These are phyloP conservation scores for Sporothrix euskadiensis DNA, from an alignment of 2,329 filamentous ascomycete genomes.

Conservation along the genomic window DNA sequence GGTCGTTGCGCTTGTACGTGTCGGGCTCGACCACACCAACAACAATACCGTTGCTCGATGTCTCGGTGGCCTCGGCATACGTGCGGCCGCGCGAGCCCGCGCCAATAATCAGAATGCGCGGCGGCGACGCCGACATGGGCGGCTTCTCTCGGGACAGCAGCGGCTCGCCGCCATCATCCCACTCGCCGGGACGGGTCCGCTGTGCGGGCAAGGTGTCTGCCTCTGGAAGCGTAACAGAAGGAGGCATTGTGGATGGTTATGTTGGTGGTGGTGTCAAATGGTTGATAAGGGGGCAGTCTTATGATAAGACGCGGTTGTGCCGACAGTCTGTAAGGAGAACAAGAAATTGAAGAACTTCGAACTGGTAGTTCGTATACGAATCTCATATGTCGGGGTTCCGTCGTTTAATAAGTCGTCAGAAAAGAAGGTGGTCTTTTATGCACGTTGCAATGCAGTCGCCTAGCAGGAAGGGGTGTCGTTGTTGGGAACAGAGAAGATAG, in stretches of 20 bases:
- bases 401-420: background rate
- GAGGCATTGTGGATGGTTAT: background rate
- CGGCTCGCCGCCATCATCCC: slow-evolving; percentile 30
- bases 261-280: background rate
- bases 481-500: background rate
- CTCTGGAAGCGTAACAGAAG: background rate
- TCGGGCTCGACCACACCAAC: slow-evolving; percentile 80
- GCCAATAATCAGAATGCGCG: slow-evolving; percentile 76
- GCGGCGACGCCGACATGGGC: slow-evolving; percentile 51
- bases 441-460: background rate
- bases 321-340: background rate
- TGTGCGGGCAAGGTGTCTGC: background rate
- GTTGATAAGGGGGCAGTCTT: background rate
- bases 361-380: background rate
- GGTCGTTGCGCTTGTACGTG: slow-evolving; percentile 69
- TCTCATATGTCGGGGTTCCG: background rate
- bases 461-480: background rate
- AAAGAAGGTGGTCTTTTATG: background rate
- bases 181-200: slow-evolving; percentile 9
- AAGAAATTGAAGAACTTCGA: background rate
- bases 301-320: background rate
- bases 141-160: slow-evolving; percentile 45
- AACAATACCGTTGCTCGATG: slow-evolving; percentile 66
- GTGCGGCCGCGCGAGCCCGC: slow-evolving; percentile 76
- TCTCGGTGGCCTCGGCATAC: slow-evolving; percentile 69